Base-by-base conservation (phyloP, 1,139 yeast species). In the Debaryomyces robertsiae region DNA sequence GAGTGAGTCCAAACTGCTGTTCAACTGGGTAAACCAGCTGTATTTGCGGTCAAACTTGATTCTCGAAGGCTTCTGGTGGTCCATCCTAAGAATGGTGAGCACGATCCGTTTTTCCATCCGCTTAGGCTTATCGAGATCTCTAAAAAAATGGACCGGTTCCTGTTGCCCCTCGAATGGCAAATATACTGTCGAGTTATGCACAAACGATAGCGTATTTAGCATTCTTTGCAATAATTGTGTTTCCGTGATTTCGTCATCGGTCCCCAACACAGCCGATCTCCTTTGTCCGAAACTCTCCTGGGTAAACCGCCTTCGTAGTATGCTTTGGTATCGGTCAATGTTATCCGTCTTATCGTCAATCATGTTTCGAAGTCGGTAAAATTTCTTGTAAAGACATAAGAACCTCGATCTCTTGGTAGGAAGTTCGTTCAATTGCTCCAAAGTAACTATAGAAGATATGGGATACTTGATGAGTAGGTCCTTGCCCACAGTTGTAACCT, bases 171-270 rank as follows among this genome's bases (percentile, higher is more conserved):
- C 39, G 7, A 24, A 9, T 11, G 37, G 36, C 29, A 35, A 28
- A 23, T 38, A 32, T 9, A 69, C 68, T 0, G 75, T 64, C 3
- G 73, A 60, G 46, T 72, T 72, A 49, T 63, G 65, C 3, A 70
- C 67, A 51, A 72, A 72, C 14, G 58, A 64, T 24, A 65, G 49
- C 2, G 77, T 67, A 43, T 68, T 69, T 22, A 58, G 43, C 25
- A 66, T 36, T 15, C 77, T 45, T 14, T 46, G 39, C 3, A 57
- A 42, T 9, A 65, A 25, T 24, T 64, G 61, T 0, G 39, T 33
- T 16, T 43, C 41, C 1, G 38, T 32, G 15, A 53, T 38, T 2
- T 30, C 41, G 2, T 39, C 28, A 1, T 35, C 38, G 16, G 46
- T 41, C 2, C 41, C 39, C 5, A 61, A 43, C 2, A 61, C 40